These are phyloP conservation scores for Bryoglossum gracile DNA, from an alignment of 495 filamentous ascomycete species.

Conservation along the genomic window DNA sequence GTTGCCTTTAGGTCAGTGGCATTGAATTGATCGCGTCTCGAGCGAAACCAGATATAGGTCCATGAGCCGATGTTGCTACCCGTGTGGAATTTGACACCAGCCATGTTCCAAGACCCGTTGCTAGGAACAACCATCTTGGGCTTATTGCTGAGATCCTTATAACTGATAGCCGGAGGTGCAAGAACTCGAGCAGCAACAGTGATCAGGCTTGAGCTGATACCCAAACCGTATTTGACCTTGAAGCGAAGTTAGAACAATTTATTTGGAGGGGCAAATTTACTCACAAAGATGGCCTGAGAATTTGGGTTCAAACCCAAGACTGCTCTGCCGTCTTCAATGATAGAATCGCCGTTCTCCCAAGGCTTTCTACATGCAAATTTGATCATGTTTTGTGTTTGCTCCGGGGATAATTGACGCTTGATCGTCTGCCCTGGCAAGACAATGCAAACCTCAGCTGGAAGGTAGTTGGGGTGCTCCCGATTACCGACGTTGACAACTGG, in stretches of 20 bases:
- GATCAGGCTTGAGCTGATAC: slow-evolving; percentile 46
- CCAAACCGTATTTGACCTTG: slow-evolving; percentile 46
- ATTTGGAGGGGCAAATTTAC: background rate
- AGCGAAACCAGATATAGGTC: slow-evolving; percentile 23
- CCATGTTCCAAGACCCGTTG: slow-evolving; percentile 53
- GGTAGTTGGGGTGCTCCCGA: slow-evolving; percentile 47
- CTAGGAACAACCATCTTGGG: slow-evolving; percentile 16
- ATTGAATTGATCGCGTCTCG: background rate
- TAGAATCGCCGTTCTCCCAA: slow-evolving; percentile 55
- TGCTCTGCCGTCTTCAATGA: slow-evolving; percentile 46
- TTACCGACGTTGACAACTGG: slow-evolving; percentile 70
- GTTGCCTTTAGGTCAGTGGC: slow-evolving; percentile 14
- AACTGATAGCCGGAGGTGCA: slow-evolving; percentile 43
- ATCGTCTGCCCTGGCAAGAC: slow-evolving; percentile 62
- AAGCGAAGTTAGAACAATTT: slow-evolving; percentile 4
- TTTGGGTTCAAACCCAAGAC: slow-evolving; percentile 38
- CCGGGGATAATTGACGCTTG: slow-evolving; percentile 42
- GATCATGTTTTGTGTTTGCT: slow-evolving; percentile 59
- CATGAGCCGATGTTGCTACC: slow-evolving; percentile 31
- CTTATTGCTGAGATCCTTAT: slow-evolving; percentile 28
- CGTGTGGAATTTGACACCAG: slow-evolving; percentile 35
- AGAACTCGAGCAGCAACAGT: slow-evolving; percentile 61
- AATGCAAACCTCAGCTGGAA: slow-evolving; percentile 58
- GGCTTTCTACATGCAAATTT: slow-evolving; percentile 61
- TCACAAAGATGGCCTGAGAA: slow-evolving; percentile 28